Evolutionary conservation across 2,329 filamentous ascomycete species (phyloP).

Genomic region (Colletotrichum lupini): DNA sequence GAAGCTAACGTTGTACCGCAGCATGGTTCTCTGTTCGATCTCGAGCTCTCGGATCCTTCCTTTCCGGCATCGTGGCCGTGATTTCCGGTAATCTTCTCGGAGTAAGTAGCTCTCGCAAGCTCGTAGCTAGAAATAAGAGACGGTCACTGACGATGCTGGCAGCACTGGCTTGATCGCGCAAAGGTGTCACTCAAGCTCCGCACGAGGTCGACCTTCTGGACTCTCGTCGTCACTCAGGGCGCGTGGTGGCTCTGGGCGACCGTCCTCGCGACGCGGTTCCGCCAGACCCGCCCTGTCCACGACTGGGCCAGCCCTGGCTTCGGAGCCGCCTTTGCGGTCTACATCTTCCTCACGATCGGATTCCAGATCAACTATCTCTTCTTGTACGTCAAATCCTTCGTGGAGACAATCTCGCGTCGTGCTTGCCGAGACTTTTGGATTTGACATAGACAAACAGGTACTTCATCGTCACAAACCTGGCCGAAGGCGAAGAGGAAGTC

Average conservation of each 20-base stretch:
- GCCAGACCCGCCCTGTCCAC: conserved; percentile 65
- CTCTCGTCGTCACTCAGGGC: conserved; percentile 68
- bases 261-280: conserved; percentile 71
- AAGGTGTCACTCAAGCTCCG: conserved; percentile 64
- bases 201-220: conserved; percentile 64
- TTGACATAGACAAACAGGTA: conserved; percentile 56
- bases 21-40: conserved; percentile 78
- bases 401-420: too few relatives aligned
- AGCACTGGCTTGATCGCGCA: conserved; percentile 69
- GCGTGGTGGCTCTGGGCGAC: conserved; percentile 81
- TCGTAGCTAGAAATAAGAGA: neutral
- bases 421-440: too few relatives aligned
- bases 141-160: conserved; percentile 23
- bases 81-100: conserved; percentile 74
- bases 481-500: conserved; percentile 70
- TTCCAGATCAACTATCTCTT: conserved; percentile 83
- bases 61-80: conserved; percentile 75
- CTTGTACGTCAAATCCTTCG: conserved; percentile 52
- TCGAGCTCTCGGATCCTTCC: conserved; percentile 76
- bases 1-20: conserved; percentile 10
- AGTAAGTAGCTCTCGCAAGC: conserved; percentile 45
- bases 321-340: conserved; percentile 73
- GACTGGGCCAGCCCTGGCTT: conserved; percentile 76
- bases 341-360: conserved; percentile 72
- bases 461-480: conserved; percentile 76